Percentiles rank a stretch among this genome's conserved stretches.
Evolutionary conservation across 1,284 basidiomycete species (phyloP).

Genomic region (Inonotus hispidus): DNA sequence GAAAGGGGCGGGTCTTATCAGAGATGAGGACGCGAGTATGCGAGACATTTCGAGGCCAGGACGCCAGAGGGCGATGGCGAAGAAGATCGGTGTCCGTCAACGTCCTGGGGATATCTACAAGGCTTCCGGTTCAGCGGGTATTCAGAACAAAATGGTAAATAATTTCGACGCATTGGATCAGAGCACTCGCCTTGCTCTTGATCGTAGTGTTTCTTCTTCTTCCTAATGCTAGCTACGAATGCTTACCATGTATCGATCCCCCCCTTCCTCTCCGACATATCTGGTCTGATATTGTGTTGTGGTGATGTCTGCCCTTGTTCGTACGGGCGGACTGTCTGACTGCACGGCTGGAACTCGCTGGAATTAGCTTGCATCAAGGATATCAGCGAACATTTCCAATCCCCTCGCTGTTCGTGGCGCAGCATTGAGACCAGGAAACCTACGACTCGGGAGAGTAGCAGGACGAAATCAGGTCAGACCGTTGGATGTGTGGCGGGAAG

Average conservation of each 20-base stretch:
- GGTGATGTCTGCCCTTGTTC: conserved; percentile 1
- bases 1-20: conserved; percentile 54
- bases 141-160: conserved; percentile 60
- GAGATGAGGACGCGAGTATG: conserved; percentile 65
- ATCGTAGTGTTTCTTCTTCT: conserved; percentile 27
- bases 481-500: conserved; percentile 63
- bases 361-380: conserved; percentile 31
- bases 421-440: conserved; percentile 38
- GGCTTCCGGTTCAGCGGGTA: conserved; percentile 37
- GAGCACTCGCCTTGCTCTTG: conserved; percentile 23
- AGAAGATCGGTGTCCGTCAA: conserved; percentile 52
- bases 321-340: conserved; percentile 26
- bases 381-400: conserved; percentile 35
- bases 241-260: conserved; percentile 38
- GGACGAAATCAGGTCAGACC: conserved; percentile 29
- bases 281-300: conserved; percentile 8
- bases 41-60: conserved; percentile 64
- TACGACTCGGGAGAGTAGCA: conserved; percentile 44
- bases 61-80: conserved; percentile 40
- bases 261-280: conserved; percentile 28
- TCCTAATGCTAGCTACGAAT: conserved; percentile 31
- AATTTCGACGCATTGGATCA: conserved; percentile 40
- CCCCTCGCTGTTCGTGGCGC: conserved; percentile 53
- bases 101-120: conserved; percentile 55
- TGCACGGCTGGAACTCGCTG: conserved; percentile 21